Evolutionary conservation across 108 stramenopile genomes (phyloP).

Genomic region (Cafeteria roenbergensis): DNA sequence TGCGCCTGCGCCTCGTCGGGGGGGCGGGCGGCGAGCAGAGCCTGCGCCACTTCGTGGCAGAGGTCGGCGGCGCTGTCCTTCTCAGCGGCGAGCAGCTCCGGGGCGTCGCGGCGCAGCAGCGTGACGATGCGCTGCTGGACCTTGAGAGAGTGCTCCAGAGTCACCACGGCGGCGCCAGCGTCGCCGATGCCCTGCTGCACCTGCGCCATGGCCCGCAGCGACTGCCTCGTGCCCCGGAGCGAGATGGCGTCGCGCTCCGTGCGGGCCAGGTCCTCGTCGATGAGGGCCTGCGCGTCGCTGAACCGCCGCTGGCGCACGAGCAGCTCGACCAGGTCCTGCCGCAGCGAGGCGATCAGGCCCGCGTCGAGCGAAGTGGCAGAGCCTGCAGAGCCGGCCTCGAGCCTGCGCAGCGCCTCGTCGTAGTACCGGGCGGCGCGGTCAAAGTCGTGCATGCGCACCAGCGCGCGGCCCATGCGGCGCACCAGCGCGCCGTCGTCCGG

Average conservation of each 20-base stretch:
- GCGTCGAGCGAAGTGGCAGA: background rate
- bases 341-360: background rate
- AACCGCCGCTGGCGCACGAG: slow-evolving; percentile 33
- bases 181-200: slow-evolving; percentile 14
- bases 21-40: background rate
- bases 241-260: background rate
- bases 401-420: slow-evolving; percentile 32
- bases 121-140: background rate
- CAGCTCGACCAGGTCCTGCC: slow-evolving; percentile 39
- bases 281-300: slow-evolving; percentile 8
- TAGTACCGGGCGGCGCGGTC: slow-evolving; percentile 46
- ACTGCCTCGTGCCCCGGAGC: slow-evolving; percentile 5
- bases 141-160: background rate
- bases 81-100: slow-evolving; percentile 1
- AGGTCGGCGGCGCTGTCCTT: slow-evolving; percentile 9
- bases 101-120: background rate
- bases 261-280: slow-evolving; percentile 14
- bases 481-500: slow-evolving; percentile 33
- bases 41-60: slow-evolving; percentile 9
- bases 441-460: slow-evolving; percentile 51
- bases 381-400: background rate
- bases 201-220: slow-evolving; percentile 21
- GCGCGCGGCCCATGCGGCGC: slow-evolving; percentile 34
- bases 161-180: background rate
- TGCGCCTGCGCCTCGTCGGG: slow-evolving; percentile 18